Evolutionary conservation across 148 eudicot genomes (phyloP), one percentile per base, ranked within the genome.

Genomic region (Nepenthes mirabilis): DNA sequence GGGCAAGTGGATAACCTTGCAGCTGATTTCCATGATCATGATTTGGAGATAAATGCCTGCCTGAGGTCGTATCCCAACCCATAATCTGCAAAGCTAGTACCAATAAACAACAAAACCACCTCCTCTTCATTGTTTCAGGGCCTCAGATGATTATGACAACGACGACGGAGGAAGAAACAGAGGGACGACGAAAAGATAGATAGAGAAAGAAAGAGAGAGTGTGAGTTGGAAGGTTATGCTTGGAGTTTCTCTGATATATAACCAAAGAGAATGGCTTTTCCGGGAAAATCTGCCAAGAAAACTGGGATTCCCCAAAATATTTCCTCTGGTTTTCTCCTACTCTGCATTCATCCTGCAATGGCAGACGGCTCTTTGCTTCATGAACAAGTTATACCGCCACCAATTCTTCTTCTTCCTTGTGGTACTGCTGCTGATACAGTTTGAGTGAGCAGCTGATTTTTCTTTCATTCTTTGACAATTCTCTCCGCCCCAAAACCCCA

Each of bases 41-140:
- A 71, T 64, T 63, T 63, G 77, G 50, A 34, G 76, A 62, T 34
- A 82, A 61, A 70, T 58, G 72, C 71, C 83, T 86, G 62, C 80
- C 69, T 50, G 75, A 65, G 56, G 77, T 79, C 65, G 82, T 66
- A 65, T 68, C 71, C 80, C 80, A 80, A 61, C 70, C 72, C 57
- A 80, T 36, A 47, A 83, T 63, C 2, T 80, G 88, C 69, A 83
- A 11, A 48, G 69, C 50, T 43, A 75, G 51, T 40, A 61, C 59
- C n/a, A 37, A 51, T 45, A 49, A 62, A 1, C 23, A 75, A 70
- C 47, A 77, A 23, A 23, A 23, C 68, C 66, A 69, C 13, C 70
- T 71, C 64, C 62, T 71, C 76, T 68, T 11, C 6, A 5, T 11
- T 45, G 48, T 11, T 45, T 45, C 48, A 45, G 11, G 23, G 11